These are phyloP conservation scores for Trichosporon asahii DNA, from an alignment of 1,284 basidiomycete genomes.

Conservation along the genomic window DNA sequence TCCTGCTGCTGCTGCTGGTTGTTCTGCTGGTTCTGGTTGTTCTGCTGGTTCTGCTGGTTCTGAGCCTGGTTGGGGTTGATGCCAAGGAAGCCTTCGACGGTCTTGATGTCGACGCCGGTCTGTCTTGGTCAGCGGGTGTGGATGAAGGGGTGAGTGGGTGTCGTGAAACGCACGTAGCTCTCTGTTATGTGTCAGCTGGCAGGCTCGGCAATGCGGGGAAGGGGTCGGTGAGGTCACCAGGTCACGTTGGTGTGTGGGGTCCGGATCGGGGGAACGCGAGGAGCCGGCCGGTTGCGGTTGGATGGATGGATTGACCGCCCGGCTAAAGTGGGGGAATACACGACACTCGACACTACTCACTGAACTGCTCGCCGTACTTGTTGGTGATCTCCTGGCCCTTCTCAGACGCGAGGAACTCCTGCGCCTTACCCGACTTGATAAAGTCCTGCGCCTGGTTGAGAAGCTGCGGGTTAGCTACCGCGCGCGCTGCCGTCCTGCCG, in stretches of 20 bases:
- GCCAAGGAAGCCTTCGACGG: not conserved
- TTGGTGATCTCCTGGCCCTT: slow-evolving; percentile 29
- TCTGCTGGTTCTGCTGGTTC: slow-evolving; percentile 3
- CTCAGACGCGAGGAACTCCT: slow-evolving; percentile 32
- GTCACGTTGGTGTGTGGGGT: slow-evolving; percentile 1
- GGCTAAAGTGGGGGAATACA: too few relatives aligned
- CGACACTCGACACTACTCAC: slow-evolving; percentile 19
- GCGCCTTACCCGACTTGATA: slow-evolving; percentile 24
- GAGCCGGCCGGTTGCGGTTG: not conserved
- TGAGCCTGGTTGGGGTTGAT: not conserved
- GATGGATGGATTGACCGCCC: not conserved
- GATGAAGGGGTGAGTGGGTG: not conserved
- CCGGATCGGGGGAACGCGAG: not conserved
- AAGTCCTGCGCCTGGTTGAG: slow-evolving; percentile 2
- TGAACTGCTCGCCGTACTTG: slow-evolving; percentile 23
- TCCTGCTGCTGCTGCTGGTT: not conserved
- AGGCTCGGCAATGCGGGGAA: not conserved
- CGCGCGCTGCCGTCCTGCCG: not conserved
- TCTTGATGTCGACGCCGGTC: slow-evolving; percentile 9
- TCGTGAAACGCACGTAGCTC: slow-evolving; percentile 5
- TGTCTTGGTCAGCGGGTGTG: not conserved
- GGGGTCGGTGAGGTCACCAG: not conserved
- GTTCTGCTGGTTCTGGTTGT: not conserved
- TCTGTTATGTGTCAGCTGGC: slow-evolving; percentile 9
- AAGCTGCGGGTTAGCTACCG: not conserved